A percentile compares a stretch with the other conserved stretches of the same genome.
phyloP scores from a whole-genome alignment of 768 basidiomycete species.

The Trametes elegans region DNA sequence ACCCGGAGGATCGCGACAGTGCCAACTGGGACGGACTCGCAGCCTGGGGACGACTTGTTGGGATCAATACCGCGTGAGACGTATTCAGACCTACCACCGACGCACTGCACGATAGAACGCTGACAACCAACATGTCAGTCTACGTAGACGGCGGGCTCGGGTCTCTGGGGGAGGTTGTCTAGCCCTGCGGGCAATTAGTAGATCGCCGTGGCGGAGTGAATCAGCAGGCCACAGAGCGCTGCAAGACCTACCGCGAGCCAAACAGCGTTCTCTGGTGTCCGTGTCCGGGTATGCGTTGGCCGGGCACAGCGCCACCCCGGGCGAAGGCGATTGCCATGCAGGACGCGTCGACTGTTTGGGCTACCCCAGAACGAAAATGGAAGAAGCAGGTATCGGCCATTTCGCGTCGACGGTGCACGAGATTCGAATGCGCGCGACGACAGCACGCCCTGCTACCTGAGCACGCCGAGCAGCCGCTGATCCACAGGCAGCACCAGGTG shows the following conservation, averaged over 20 bases:
- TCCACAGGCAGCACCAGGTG: constrained; percentile 65
- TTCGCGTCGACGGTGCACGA: neutral
- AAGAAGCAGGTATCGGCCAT: neutral
- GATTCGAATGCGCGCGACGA: constrained; percentile 44
- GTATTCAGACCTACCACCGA: constrained; percentile 71
- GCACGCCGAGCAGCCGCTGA: constrained; percentile 59
- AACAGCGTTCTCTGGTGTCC: constrained; percentile 73
- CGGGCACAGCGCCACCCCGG: constrained; percentile 68
- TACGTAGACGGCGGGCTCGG: too few relatives aligned
- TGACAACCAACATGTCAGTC: neutral
- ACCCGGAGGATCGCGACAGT: constrained; percentile 65
- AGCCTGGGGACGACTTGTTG: constrained; percentile 51
- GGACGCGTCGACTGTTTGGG: constrained; percentile 72
- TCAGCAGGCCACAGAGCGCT: constrained; percentile 58
- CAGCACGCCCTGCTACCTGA: constrained; percentile 71
- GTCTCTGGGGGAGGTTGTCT: constrained; percentile 11
- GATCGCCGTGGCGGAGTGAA: constrained; percentile 62
- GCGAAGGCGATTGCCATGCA: constrained; percentile 76
- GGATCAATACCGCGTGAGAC: constrained; percentile 67
- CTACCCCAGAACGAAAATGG: constrained; percentile 69
- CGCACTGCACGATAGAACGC: constrained; percentile 48
- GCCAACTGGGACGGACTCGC: constrained; percentile 59
- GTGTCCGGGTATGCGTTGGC: constrained; percentile 55
- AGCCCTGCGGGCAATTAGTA: constrained; percentile 65
- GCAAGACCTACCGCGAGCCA: constrained; percentile 65